Evolutionary conservation across 2,329 filamentous ascomycete genomes (phyloP).

Genomic region (Emmonsia crescens): DNA sequence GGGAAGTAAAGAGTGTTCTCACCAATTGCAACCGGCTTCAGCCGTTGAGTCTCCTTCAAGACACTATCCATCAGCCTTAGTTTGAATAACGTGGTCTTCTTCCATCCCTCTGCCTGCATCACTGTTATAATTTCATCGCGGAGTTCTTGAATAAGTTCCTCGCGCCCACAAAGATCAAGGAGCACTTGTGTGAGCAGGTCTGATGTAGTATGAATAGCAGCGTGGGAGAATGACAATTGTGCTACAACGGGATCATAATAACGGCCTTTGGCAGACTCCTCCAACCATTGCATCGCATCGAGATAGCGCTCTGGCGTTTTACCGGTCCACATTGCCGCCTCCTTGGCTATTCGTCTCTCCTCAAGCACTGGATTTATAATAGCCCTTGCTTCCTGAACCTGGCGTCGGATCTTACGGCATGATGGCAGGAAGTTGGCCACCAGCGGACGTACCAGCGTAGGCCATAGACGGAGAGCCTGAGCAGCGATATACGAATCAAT

Average conservation of each 20-base stretch:
- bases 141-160: constrained; percentile 9
- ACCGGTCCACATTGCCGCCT: constrained; percentile 6
- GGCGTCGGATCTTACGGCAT: constrained; percentile 7
- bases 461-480: constrained; percentile 13
- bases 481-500: constrained; percentile 11
- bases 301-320: constrained; percentile 7
- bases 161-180: constrained; percentile 12
- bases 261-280: constrained; percentile 16
- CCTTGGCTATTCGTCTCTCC: constrained; percentile 6
- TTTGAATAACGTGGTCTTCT: constrained; percentile 28
- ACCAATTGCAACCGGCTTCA: constrained; percentile 19
- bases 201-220: constrained; percentile 16
- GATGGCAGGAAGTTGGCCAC: constrained; percentile 11
- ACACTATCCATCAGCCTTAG: constrained; percentile 35
- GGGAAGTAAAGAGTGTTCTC: neutral
- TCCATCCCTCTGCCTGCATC: constrained; percentile 18
- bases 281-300: constrained; percentile 20
- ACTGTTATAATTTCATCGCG: constrained; percentile 17
- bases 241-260: constrained; percentile 13
- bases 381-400: constrained; percentile 9
- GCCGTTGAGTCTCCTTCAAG: constrained; percentile 31
- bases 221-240: constrained; percentile 16
- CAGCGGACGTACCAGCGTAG: constrained; percentile 4
- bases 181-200: constrained; percentile 18
- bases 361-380: constrained; percentile 14